A percentile compares a stretch with the other conserved stretches of the same genome.
These are phyloP conservation scores for Lactuca saligna DNA, from an alignment of 129 eudicot species.

Conservation along the genomic window DNA sequence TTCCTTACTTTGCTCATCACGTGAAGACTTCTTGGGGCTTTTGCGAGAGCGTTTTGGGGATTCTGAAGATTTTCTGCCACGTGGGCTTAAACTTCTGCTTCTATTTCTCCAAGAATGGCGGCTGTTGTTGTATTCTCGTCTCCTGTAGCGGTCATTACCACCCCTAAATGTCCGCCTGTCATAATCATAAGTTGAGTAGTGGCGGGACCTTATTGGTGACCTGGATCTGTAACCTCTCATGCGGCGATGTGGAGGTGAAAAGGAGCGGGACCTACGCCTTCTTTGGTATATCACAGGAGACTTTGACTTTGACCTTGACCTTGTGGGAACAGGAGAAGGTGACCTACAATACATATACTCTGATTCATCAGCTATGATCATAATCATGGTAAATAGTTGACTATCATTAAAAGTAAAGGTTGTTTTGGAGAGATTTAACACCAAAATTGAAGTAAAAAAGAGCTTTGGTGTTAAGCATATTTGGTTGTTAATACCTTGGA, in stretches of 20 bases:
- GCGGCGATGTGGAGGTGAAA: conserved; percentile 66
- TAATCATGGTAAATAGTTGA: background rate
- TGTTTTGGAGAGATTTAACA: background rate
- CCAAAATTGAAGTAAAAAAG: background rate
- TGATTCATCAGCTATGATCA: conserved; percentile 17
- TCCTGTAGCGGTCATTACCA: conserved; percentile 56
- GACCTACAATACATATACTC: conserved; percentile 64
- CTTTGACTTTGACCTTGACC: conserved; percentile 70
- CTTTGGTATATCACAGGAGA: conserved; percentile 59
- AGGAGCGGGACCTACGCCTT: conserved; percentile 76
- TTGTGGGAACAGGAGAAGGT: conserved; percentile 56
- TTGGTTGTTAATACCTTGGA: conserved; percentile 51
- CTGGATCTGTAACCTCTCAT: conserved; percentile 71
- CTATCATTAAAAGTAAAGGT: background rate
- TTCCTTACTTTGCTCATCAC: conserved; percentile 53
- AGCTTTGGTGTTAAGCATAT: no score
- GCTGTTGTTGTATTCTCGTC: conserved; percentile 61
- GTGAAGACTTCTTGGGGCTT: conserved; percentile 62
- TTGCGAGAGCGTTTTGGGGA: conserved; percentile 72
- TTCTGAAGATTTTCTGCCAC: conserved; percentile 55
- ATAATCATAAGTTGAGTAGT: conserved; percentile 64
- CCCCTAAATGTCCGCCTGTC: conserved; percentile 67
- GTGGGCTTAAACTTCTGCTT: conserved; percentile 83
- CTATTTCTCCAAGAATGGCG: conserved; percentile 72
- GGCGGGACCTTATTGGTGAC: conserved; percentile 81